Percentiles rank a stretch among this genome's conserved stretches.
Evolutionary conservation across 2,329 filamentous ascomycete species (phyloP).

Genomic region (Cladosporium sp.): DNA sequence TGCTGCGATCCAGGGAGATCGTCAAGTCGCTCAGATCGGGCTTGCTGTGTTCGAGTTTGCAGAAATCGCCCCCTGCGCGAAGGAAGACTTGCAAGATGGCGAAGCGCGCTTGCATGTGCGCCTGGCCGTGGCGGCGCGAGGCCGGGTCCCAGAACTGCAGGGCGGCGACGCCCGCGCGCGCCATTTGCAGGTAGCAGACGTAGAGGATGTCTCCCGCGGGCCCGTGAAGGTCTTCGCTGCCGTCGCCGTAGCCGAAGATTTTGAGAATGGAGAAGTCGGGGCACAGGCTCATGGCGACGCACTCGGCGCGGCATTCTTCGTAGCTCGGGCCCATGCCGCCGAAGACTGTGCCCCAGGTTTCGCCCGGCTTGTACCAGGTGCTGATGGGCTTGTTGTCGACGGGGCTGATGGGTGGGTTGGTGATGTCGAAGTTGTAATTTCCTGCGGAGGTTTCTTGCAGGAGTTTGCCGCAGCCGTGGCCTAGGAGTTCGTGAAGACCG

Average conservation of each 20-base stretch:
- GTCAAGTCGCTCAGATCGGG: slow-evolving; percentile 71
- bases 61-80: slow-evolving; percentile 78
- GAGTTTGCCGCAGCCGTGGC: slow-evolving; percentile 90
- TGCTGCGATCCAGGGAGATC: slow-evolving; percentile 77
- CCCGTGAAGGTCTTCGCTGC: slow-evolving; percentile 64
- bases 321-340: slow-evolving; percentile 82
- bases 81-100: slow-evolving; percentile 83
- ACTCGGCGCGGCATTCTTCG: slow-evolving; percentile 92
- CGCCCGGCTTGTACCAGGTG: slow-evolving; percentile 90
- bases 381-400: slow-evolving; percentile 71
- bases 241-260: slow-evolving; percentile 88
- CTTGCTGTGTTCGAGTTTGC: slow-evolving; percentile 69
- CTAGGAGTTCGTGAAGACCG: slow-evolving; percentile 82
- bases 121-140: slow-evolving; percentile 42
- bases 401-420: slow-evolving; percentile 77
- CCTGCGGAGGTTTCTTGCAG: slow-evolving; percentile 83
- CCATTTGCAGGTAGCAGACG: slow-evolving; percentile 87
- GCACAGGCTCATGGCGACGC: slow-evolving; percentile 84
- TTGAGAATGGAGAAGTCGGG: slow-evolving; percentile 86
- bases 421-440: slow-evolving; percentile 80
- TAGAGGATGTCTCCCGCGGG: slow-evolving; percentile 86
- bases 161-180: slow-evolving; percentile 80
- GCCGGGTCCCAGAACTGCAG: slow-evolving; percentile 96
- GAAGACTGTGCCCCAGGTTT: slow-evolving; percentile 93
- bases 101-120: slow-evolving; percentile 88